Evolutionary conservation across 805 yeast genomes (phyloP), one percentile per base, ranked within the genome.

Genomic region (Jamesozyma hellenica): DNA sequence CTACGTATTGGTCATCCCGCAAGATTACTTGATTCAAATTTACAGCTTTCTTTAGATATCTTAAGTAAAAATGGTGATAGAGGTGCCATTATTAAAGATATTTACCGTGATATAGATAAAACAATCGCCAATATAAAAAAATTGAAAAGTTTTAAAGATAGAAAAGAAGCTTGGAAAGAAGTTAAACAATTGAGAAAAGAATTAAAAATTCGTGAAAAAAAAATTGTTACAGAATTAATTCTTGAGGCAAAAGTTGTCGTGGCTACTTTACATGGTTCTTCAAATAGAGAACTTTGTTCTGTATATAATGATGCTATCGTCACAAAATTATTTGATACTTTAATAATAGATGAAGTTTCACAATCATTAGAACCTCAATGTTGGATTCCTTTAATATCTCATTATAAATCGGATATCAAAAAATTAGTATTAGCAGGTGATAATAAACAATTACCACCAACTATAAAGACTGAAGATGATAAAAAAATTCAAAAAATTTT

Each of bases 1-100:
- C 66, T 90, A 10, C 69, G 98, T 52, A 71, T 90, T 28, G 98
- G 97, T 0, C 96, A 92, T 58, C 97, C 97, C 0, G 95, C 96
- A 1, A 71, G 96, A 41, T 66, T 90, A 12, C 57, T 86, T 14
- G 71, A 72, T 1, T 51, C 70, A 0, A 80, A 77, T 40, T 59
- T 79, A 27, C 66, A 72, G 17, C 94, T 86, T 56, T 84, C 95
- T 0, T 60, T 88, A 18, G 96, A 88, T 49, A 63, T 82, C 15
- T 65, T 84, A 1, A 71, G 84, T 8, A 78, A 75, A 45, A 66
- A 64, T 17, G 70, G 74, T 21, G 76, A 74, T 40, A 68, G 73
- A 4, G 82, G 80, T 1, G 72, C 68, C 14, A 70, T 90, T 16
- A 60, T 85, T 2, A 65, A 66, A 29, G 96, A 80, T 33, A 76